phyloP scores from a whole-genome alignment of 768 basidiomycete species.

The Cystofilobasidium bisporidii region DNA sequence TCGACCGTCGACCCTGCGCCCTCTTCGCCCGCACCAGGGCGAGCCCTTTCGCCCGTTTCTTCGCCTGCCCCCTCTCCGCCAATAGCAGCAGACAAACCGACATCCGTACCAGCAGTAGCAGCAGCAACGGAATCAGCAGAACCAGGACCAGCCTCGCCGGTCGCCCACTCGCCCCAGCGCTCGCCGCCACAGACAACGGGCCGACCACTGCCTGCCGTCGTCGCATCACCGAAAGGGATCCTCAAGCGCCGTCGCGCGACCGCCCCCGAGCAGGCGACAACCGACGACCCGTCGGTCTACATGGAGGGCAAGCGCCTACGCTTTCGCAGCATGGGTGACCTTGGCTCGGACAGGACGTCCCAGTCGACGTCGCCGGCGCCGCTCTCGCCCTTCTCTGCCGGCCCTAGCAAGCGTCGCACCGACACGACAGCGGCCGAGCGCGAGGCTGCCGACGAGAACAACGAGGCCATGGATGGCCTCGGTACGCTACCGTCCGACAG shows the following conservation, averaged over 20 bases:
- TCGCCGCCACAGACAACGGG: no score
- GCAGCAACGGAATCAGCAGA: no score
- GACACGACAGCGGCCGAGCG: not conserved
- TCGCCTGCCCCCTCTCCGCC: no score
- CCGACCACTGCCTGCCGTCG: not conserved
- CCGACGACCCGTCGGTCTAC: slow-evolving; percentile 3
- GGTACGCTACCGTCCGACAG: not conserved
- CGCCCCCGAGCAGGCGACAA: not conserved
- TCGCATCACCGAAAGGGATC: not conserved
- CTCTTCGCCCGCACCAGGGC: no score
- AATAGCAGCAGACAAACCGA: no score
- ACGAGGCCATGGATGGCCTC: not conserved
- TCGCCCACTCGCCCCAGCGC: no score
- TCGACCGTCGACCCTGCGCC: no score
- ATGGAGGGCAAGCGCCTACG: slow-evolving; percentile 5
- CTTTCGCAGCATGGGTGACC: slow-evolving; percentile 3
- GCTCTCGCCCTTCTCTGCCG: not conserved
- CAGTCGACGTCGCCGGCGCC: not conserved
- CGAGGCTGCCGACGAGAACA: not conserved
- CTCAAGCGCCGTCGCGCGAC: slow-evolving; percentile 4
- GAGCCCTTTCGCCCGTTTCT: no score
- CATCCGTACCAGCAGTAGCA: no score
- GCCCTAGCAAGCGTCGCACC: not conserved
- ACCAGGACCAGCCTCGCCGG: no score
- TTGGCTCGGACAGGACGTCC: not conserved